A percentile compares a stretch with the other conserved stretches of the same genome.
These are phyloP conservation scores for Claviceps pazoutovae DNA, from an alignment of 2,329 filamentous ascomycete genomes.

Conservation along the genomic window DNA sequence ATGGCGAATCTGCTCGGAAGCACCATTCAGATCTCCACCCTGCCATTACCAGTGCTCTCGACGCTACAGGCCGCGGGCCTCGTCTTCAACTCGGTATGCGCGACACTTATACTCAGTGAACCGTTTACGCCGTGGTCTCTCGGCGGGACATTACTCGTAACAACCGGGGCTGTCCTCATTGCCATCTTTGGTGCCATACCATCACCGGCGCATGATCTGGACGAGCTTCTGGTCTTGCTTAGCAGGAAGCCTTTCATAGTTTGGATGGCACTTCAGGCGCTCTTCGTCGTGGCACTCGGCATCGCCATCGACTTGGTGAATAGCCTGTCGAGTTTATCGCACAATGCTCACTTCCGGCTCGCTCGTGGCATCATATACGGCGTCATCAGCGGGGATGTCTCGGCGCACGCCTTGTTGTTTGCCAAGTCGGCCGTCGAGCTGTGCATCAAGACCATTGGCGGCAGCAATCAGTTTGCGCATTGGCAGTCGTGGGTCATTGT, in stretches of 20 bases:
- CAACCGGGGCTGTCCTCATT: slow-evolving; percentile 76
- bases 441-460: slow-evolving; percentile 71
- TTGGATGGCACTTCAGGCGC: slow-evolving; percentile 74
- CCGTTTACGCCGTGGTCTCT: slow-evolving; percentile 92
- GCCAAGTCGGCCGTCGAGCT: slow-evolving; percentile 96
- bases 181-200: slow-evolving; percentile 88
- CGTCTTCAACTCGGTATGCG: slow-evolving; percentile 97
- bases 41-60: slow-evolving; percentile 86
- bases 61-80: slow-evolving; percentile 90
- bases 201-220: slow-evolving; percentile 77
- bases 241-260: slow-evolving; percentile 61
- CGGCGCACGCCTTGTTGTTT: slow-evolving; percentile 81
- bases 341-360: slow-evolving; percentile 56
- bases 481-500: slow-evolving; percentile 94
- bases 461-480: slow-evolving; percentile 82
- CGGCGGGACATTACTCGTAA: slow-evolving; percentile 77
- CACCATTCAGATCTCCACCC: slow-evolving; percentile 91
- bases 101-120: slow-evolving; percentile 80
- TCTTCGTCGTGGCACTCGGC: slow-evolving; percentile 58
- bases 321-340: slow-evolving; percentile 36
- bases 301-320: slow-evolving; percentile 44
- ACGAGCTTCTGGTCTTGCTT: slow-evolving; percentile 66
- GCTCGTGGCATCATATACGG: slow-evolving; percentile 78
- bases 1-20: slow-evolving; percentile 88
- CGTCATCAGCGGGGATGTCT: slow-evolving; percentile 80